These are phyloP conservation scores for Ascobolus immersus DNA, from an alignment of 495 filamentous ascomycete species.

Conservation along the genomic window DNA sequence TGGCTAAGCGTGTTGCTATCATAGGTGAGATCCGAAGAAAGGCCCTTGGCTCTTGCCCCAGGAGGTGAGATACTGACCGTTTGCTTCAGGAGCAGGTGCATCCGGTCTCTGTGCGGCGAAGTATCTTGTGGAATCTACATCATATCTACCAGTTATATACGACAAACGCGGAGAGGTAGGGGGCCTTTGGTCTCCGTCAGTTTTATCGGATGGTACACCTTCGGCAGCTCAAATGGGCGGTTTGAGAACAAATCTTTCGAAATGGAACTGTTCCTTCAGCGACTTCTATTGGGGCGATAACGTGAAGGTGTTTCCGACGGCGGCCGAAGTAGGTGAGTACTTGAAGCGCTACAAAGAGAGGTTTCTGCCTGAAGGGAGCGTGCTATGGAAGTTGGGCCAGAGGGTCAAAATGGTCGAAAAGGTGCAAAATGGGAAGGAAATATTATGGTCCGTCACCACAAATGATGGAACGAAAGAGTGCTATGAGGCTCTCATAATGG, in stretches of 20 bases:
- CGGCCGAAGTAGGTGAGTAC: conserved; percentile 53
- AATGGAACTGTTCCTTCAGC: conserved; percentile 53
- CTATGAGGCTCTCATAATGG: conserved; percentile 52
- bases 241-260: conserved; percentile 59
- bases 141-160: no score
- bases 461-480: conserved; percentile 14
- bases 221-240: no score
- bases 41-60: no score
- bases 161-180: no score
- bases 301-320: conserved; percentile 39
- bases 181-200: no score
- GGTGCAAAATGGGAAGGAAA: conserved; percentile 8
- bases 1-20: no score
- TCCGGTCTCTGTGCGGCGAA: no score
- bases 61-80: no score
- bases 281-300: conserved; percentile 41
- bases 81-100: no score
- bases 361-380: conserved; percentile 26
- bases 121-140: no score
- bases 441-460: conserved; percentile 27
- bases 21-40: no score
- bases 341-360: conserved; percentile 32
- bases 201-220: no score
- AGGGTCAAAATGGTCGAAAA: conserved; percentile 26
- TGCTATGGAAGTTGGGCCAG: conserved; percentile 25